Conservation (phyloP, 495 filamentous ascomycete genomes). For the Talaromyces trachyspermus region DNA sequence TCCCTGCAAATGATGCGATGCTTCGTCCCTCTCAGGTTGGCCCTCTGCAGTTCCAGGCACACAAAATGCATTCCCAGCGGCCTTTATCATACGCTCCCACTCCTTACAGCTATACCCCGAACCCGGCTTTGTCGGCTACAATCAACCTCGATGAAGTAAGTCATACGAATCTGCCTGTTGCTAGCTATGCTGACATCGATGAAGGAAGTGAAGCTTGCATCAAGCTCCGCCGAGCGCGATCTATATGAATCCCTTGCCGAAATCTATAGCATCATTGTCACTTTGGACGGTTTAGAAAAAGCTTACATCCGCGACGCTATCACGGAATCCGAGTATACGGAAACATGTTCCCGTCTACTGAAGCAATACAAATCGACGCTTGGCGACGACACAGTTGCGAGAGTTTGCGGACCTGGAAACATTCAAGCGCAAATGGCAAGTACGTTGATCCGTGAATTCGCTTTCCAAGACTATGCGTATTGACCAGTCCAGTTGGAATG, state of each 20-base stretch:
- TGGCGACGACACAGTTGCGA: slow-evolving; percentile 71
- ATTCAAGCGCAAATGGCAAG: slow-evolving; percentile 92
- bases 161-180: slow-evolving; percentile 1
- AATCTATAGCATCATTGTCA: slow-evolving; percentile 95
- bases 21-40: background rate
- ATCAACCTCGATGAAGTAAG: slow-evolving; percentile 87
- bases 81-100: slow-evolving; percentile 75
- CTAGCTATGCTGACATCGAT: slow-evolving; percentile 15
- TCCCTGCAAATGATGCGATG: background rate
- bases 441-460: too few species aligned
- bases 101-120: slow-evolving; percentile 83
- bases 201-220: slow-evolving; percentile 87
- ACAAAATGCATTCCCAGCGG: slow-evolving; percentile 34
- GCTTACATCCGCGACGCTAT: slow-evolving; percentile 96
- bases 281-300: slow-evolving; percentile 90
- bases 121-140: slow-evolving; percentile 67
- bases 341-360: slow-evolving; percentile 83
- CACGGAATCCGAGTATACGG: slow-evolving; percentile 84
- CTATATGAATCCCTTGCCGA: slow-evolving; percentile 94
- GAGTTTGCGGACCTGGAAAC: slow-evolving; percentile 83
- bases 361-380: slow-evolving; percentile 96
- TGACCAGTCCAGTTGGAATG: slow-evolving; percentile 96
- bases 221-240: slow-evolving; percentile 79
- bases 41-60: background rate
- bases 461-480: too few species aligned